These are phyloP conservation scores for Rhizodiscina lignyota DNA, from an alignment of 495 filamentous ascomycete species.

Conservation along the genomic window DNA sequence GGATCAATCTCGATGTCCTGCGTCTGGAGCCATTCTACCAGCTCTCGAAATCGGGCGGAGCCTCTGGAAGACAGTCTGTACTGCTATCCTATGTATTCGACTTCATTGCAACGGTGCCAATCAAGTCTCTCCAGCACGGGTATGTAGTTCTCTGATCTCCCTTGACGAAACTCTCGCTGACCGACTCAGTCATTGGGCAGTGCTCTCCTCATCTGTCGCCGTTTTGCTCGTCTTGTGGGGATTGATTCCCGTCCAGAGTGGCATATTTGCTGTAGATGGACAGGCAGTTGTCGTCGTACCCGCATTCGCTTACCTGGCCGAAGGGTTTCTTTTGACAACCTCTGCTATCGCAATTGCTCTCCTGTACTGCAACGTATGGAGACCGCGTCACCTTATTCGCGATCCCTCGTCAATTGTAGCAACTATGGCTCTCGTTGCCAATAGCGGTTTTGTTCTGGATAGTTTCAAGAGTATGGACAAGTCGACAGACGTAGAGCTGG, in stretches of 20 bases:
- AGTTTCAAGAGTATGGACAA: slow-evolving; percentile 5
- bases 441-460: slow-evolving; percentile 3
- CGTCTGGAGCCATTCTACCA: slow-evolving; percentile 32
- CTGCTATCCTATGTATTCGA: slow-evolving; percentile 32
- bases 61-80: slow-evolving; percentile 22
- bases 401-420: slow-evolving; percentile 15
- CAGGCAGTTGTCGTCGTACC: slow-evolving; percentile 21
- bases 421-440: slow-evolving; percentile 17
- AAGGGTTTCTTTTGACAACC: slow-evolving; percentile 20
- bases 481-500: slow-evolving; percentile 1
- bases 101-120: slow-evolving; percentile 29
- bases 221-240: slow-evolving; percentile 28
- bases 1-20: slow-evolving; percentile 29
- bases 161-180: not conserved
- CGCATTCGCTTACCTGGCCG: slow-evolving; percentile 22
- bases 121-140: slow-evolving; percentile 23
- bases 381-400: slow-evolving; percentile 5
- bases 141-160: slow-evolving; percentile 6
- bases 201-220: slow-evolving; percentile 22
- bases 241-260: slow-evolving; percentile 25
- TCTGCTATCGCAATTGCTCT: slow-evolving; percentile 12
- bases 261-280: slow-evolving; percentile 19
- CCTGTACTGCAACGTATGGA: slow-evolving; percentile 6
- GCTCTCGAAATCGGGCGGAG: slow-evolving; percentile 24
- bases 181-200: slow-evolving; percentile 23